Base-by-base conservation (phyloP, 208 protist species). In the Wallacemonas sp. region DNA sequence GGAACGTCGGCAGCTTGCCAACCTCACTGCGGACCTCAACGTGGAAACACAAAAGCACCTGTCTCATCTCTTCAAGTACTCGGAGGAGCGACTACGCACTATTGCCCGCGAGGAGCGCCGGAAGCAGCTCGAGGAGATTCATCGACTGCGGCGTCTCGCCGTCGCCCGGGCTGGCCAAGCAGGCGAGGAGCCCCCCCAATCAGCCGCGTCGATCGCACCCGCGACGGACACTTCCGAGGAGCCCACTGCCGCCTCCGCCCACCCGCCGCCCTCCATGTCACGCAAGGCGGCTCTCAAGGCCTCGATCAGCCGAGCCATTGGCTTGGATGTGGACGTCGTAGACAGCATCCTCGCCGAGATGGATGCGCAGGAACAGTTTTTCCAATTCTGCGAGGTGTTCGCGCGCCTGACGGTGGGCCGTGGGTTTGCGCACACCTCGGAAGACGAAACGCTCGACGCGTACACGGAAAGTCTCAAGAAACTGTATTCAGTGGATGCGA, bases 371-470 rank as follows among this genome's bases (percentile, higher is more conserved):
- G 85, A 92, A 68, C 68, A 76, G 65, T 94, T 94, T 45, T 76
- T 92, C 73, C 76, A 92, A 68, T 87, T 91, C 71, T 92, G 85
- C 41, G 88, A 94, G 73, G 88, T 94, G 3, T 86, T 94, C 58
- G 81, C 82, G 21, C 88, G 88, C 6, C 70, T 94, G 30, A 94
- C 88, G 29, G 58, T 83, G 17, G 78, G 81, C 38, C 52, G 34
- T 19, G 85, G 88, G 29, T 94, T 94, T 46, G 46, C 53, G 29
- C 88, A 94, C 59, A 79, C 72, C 22, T 30, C 57, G 1, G 54
- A 61, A 33, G 88, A 94, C 58, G 88, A 94, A 65, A 37, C 34
- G 24, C 73, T 94, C 30, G 82, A 90, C 29, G 88, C 72, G 4
- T 94, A 92, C 84, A 82, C 78, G 36, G 81, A 83, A 45, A 86